Base-by-base conservation (phyloP, 179 eudicot genomes). In the Pouteria campechiana region DNA sequence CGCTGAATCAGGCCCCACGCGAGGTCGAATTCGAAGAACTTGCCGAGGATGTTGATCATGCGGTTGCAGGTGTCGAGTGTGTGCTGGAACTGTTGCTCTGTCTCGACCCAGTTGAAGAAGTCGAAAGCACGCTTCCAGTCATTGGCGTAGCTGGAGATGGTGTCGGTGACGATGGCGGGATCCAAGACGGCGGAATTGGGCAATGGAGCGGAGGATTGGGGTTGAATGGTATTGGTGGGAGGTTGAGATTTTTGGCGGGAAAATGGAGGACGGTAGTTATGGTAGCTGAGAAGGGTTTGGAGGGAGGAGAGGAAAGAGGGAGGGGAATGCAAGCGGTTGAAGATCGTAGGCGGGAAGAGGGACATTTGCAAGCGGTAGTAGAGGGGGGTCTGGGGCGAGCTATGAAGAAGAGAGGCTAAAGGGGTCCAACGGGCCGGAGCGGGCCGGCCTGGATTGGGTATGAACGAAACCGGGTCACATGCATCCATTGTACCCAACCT, bases 1-100 rank as follows among this genome's bases (percentile, higher is more conserved):
- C 18, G 39, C 17, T 67, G 51, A 1, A 90, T 73, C 33, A 79
- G 49, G 41, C 70, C 69, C 94, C 87, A 82, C 4, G 79, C 72
- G 25, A 64, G 64, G 20, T 86, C 92, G 38, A 90, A 90, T 48
- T 86, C 96, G 44, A 81, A 90, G 48, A 76, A 82, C 92, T 90
- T 90, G 64, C 96, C 95, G 46, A 90, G 47, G 25, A 83, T 73
- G 55, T 82, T 88, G 31, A 90, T 78, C 61, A 86, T 65, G 15
- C 74, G 73, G 63, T 86, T 86, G 71, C 57, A 73, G 2, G 84
- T 81, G 10, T 81, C 79, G 3, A 90, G 76, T 25, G 70, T 74
- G 63, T 81, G 98, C 8, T 51, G 44, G 37, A 85, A 86, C 25
- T 60, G 76, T 18, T 41, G 52, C 36, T 58, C 37, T 25, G 66